Percentiles rank a stretch among this genome's conserved stretches.
Conservation (phyloP, 768 basidiomycete species). For the Cystobasidium ongulense region DNA sequence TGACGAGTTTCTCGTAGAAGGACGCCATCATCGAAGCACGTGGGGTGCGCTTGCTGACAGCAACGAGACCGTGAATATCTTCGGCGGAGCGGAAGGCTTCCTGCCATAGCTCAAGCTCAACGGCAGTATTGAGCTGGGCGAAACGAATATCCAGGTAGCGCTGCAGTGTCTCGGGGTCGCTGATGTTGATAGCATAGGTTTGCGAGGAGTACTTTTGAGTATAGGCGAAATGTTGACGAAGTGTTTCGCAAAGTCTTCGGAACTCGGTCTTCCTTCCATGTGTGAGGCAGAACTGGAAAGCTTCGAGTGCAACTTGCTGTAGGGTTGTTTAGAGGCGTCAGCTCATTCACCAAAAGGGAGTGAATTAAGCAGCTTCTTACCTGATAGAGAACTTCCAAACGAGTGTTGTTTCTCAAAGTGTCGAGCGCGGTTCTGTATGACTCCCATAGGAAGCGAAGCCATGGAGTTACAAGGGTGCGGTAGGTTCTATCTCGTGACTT, state of each 20-base stretch:
- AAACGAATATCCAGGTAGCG: constrained; percentile 95
- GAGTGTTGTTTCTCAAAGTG: constrained; percentile 88
- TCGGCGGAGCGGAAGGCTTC: constrained; percentile 97
- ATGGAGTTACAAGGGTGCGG: constrained; percentile 86
- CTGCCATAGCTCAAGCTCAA: constrained; percentile 97
- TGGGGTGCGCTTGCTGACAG: constrained; percentile 83
- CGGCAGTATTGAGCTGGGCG: constrained; percentile 88
- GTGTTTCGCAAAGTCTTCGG: constrained; percentile 88
- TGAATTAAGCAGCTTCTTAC: too few relatives aligned
- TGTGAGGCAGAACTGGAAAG: constrained; percentile 90
- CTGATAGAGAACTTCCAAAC: constrained; percentile 89
- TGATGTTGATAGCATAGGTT: constrained; percentile 85
- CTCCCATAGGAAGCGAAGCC: constrained; percentile 99
- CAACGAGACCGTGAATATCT: constrained; percentile 91
- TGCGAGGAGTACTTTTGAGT: constrained; percentile 93
- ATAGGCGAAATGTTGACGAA: constrained; percentile 86
- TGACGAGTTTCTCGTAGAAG: constrained; percentile 95
- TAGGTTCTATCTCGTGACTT: constrained; percentile 92
- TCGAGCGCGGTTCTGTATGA: constrained; percentile 91
- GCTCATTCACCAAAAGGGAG: too few relatives aligned
- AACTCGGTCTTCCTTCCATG: constrained; percentile 95
- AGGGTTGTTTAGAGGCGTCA: neutral
- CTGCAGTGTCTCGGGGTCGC: constrained; percentile 86
- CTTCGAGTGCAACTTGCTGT: constrained; percentile 90
- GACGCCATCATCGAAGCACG: constrained; percentile 95